Evolutionary conservation across 176 grass and related monocot species (phyloP), one percentile per base, ranked within the genome.

Genomic region (Aegilops umbellulata): DNA sequence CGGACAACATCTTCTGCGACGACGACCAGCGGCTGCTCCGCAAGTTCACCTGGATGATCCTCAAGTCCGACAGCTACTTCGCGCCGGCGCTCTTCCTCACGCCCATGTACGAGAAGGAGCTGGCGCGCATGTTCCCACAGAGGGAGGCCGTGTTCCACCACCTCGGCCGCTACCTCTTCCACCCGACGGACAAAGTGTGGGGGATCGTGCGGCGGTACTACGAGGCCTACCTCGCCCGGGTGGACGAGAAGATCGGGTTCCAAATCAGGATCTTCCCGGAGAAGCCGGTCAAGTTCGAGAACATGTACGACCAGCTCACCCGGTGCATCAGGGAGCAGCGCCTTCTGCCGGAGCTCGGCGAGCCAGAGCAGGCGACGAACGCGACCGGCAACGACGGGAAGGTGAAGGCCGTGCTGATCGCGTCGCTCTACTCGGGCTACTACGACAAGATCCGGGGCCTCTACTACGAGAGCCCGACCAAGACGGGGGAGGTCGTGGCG

Each of bases 1-100:
- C 93, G 0, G 85, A 97, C 85, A 91, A 92, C 22, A 71, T 97
- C 26, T 97, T 97, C 87, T 92, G 92, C 60, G 92, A 93, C 39
- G 88, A 97, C 75, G 92, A 94, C 63, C 92, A 97, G 85, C 16
- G 10, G 30, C 3, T 81, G 60, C 92, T 97, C 7, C 10, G 7
- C 81, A 97, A 89, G 88, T 97, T 97, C 86, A 89, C 44, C 65
- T 97, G 94, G 94, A 94, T 97, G 94, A 17, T 94, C 7, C 87
- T 97, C 8, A 94, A 94, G 49, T 97, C 94, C 11, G 91, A 97
- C 82, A 94, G 87, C 81, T 97, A 97, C 92, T 97, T 97, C 82
- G 84, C 85, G 72, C 91, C 94, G 31, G 94, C 94, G 60, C 62
- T 97, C 7, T 97, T 97, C 88, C 86, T 97, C 5, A 90, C 92